A percentile compares a stretch with the other conserved stretches of the same genome.
Conservation (phyloP, 306 rosid species). For the Crataegus laevigata region DNA sequence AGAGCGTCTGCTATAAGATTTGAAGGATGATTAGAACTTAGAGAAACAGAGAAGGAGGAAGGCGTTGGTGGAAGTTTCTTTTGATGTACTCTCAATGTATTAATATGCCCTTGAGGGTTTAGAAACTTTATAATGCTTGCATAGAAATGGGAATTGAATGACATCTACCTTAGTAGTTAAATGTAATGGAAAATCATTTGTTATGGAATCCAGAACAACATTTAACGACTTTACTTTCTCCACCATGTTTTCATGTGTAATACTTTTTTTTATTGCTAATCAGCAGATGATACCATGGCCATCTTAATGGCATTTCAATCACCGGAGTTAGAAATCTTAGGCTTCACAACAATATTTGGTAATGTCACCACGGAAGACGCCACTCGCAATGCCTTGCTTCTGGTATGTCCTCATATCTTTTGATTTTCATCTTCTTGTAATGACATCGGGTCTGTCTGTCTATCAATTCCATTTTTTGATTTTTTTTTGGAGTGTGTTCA, state of each 20-base stretch:
- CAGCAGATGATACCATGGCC: constrained; percentile 80
- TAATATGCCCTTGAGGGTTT: neutral
- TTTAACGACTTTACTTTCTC: neutral
- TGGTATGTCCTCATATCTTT: constrained; percentile 51
- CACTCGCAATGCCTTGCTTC: constrained; percentile 76
- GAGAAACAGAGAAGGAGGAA: neutral
- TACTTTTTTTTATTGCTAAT: constrained; percentile 6
- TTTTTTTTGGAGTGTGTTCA: constrained; percentile 24
- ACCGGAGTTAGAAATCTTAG: constrained; percentile 64
- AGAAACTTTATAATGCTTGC: neutral
- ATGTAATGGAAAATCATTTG: neutral
- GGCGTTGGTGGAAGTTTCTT: neutral
- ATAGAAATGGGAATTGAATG: neutral
- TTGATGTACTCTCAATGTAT: neutral
- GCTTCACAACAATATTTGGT: constrained; percentile 77
- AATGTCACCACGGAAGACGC: constrained; percentile 60
- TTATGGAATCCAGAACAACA: neutral
- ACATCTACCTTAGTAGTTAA: neutral
- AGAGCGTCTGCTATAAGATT: neutral
- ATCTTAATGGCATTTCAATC: constrained; percentile 84
- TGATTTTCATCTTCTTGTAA: neutral
- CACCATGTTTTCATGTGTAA: neutral
- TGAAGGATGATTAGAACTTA: neutral
- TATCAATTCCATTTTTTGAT: neutral
- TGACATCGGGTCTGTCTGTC: neutral